Percentiles rank a stretch among this genome's conserved stretches.
These are phyloP conservation scores for Trichophyton benhamiae DNA, from an alignment of 2,329 filamentous ascomycete genomes.

Conservation along the genomic window DNA sequence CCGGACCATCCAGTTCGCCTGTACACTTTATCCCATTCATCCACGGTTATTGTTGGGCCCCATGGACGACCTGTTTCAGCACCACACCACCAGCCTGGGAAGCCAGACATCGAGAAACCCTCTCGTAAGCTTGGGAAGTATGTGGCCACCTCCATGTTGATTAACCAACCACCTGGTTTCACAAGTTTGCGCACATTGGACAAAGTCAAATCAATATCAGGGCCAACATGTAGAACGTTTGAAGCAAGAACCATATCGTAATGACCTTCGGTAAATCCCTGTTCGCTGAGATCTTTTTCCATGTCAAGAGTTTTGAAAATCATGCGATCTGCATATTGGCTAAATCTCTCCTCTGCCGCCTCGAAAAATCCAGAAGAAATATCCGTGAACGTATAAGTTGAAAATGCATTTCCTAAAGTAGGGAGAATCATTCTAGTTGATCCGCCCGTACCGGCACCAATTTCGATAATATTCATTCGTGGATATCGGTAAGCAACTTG, in stretches of 20 bases:
- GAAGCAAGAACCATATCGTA: slow-evolving; percentile 32
- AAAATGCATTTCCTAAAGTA: slow-evolving; percentile 21
- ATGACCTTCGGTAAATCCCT: slow-evolving; percentile 14
- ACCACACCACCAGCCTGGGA: slow-evolving; percentile 22
- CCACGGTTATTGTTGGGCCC: slow-evolving; percentile 1
- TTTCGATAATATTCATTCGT: slow-evolving; percentile 34
- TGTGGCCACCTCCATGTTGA: slow-evolving; percentile 31
- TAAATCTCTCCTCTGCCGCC: slow-evolving; percentile 22
- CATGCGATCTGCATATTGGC: slow-evolving; percentile 19
- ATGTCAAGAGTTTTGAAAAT: slow-evolving; percentile 22
- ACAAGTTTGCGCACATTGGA: slow-evolving; percentile 29
- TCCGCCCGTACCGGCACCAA: slow-evolving; percentile 34
- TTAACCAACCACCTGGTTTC: slow-evolving; percentile 37
- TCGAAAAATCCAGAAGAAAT: slow-evolving; percentile 34
- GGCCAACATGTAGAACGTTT: slow-evolving; percentile 31
- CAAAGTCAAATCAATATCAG: slow-evolving; percentile 16
- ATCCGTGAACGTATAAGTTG: slow-evolving; percentile 38
- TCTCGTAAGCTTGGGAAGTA: slow-evolving; percentile 16
- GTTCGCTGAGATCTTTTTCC: slow-evolving; percentile 9
- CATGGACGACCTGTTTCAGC: slow-evolving; percentile 3
- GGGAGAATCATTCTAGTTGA: slow-evolving; percentile 29
- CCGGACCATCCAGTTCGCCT: slow-evolving; percentile 10
- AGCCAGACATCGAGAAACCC: slow-evolving; percentile 20
- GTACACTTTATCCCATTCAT: slow-evolving; percentile 8
- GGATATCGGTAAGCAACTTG: slow-evolving; percentile 32